These are phyloP conservation scores for Alternaria rosae DNA, from an alignment of 2,329 filamentous ascomycete genomes.

Conservation along the genomic window DNA sequence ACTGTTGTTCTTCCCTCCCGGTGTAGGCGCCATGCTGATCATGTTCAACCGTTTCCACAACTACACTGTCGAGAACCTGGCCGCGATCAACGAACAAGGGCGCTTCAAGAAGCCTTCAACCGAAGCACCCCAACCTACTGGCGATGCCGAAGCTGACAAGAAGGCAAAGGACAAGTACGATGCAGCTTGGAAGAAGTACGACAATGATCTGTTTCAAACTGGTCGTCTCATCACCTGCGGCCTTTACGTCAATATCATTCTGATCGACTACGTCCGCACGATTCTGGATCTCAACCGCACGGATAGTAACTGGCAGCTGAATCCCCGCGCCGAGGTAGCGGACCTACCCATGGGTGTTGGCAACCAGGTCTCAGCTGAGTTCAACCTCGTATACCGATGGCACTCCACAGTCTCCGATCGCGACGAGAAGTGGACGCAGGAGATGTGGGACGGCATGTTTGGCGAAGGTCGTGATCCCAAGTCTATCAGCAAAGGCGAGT, in stretches of 20 bases:
- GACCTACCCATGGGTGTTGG: slow-evolving; percentile 74
- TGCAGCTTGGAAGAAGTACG: slow-evolving; percentile 46
- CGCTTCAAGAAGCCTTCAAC: slow-evolving; percentile 73
- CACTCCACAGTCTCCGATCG: slow-evolving; percentile 78
- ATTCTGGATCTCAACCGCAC: slow-evolving; percentile 68
- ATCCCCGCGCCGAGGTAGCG: slow-evolving; percentile 74
- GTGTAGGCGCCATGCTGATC: slow-evolving; percentile 71
- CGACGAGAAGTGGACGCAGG: slow-evolving; percentile 82
- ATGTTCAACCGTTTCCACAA: slow-evolving; percentile 84
- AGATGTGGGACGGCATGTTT: slow-evolving; percentile 53
- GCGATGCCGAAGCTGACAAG: slow-evolving; percentile 54
- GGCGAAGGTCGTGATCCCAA: slow-evolving; percentile 59
- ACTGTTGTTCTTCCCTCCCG: slow-evolving; percentile 70
- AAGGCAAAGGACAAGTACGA: slow-evolving; percentile 34
- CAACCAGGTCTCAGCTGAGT: slow-evolving; percentile 86
- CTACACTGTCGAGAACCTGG: slow-evolving; percentile 78
- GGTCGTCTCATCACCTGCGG: slow-evolving; percentile 61
- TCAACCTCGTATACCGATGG: slow-evolving; percentile 89
- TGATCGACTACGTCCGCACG: slow-evolving; percentile 62
- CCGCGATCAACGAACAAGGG: slow-evolving; percentile 83
- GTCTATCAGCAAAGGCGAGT: slow-evolving; percentile 65
- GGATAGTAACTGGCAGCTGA: slow-evolving; percentile 81
- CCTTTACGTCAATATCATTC: slow-evolving; percentile 62
- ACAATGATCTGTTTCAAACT: slow-evolving; percentile 61
- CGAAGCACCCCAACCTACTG: slow-evolving; percentile 28